phyloP scores from a whole-genome alignment of 768 basidiomycete species.

The Pleurotus sapidus region DNA sequence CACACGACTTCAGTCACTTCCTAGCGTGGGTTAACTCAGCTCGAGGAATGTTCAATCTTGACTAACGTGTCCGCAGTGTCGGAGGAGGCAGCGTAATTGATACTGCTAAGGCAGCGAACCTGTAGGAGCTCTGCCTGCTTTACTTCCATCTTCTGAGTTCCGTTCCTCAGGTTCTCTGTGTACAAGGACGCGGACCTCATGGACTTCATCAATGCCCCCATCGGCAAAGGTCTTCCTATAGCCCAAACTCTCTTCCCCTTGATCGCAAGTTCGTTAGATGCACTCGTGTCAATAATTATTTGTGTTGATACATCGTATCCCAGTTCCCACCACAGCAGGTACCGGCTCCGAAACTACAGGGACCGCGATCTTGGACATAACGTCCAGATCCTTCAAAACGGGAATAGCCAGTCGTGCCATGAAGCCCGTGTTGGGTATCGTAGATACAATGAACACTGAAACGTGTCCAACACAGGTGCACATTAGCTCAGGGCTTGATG shows the following conservation, averaged over 20 bases:
- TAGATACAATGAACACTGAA: slow-evolving; percentile 89
- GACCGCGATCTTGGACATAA: slow-evolving; percentile 90
- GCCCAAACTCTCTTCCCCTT: slow-evolving; percentile 71
- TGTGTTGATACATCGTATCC: too few relatives aligned
- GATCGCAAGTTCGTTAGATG: slow-evolving; percentile 51
- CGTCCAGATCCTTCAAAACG: slow-evolving; percentile 90
- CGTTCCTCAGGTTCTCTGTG: slow-evolving; percentile 63
- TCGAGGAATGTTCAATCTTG: too few relatives aligned
- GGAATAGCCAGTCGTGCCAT: slow-evolving; percentile 92
- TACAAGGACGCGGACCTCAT: slow-evolving; percentile 92
- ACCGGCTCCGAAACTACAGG: slow-evolving; percentile 96
- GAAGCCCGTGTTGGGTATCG: slow-evolving; percentile 85
- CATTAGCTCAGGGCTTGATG: slow-evolving; percentile 93
- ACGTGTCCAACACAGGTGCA: slow-evolving; percentile 90
- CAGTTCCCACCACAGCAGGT: slow-evolving; percentile 67
- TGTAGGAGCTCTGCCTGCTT: slow-evolving; percentile 41
- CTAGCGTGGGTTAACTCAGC: slow-evolving; percentile 57
- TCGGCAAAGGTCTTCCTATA: slow-evolving; percentile 90
- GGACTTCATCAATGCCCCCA: slow-evolving; percentile 96
- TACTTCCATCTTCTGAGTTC: neutral
- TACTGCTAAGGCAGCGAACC: slow-evolving; percentile 92
- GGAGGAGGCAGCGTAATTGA: slow-evolving; percentile 96
- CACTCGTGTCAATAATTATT: neutral
- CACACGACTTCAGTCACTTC: slow-evolving; percentile 91
- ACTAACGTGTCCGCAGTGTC: slow-evolving; percentile 41